Conservation (phyloP, 345 rosid species). For the Reutealis trisperma region DNA sequence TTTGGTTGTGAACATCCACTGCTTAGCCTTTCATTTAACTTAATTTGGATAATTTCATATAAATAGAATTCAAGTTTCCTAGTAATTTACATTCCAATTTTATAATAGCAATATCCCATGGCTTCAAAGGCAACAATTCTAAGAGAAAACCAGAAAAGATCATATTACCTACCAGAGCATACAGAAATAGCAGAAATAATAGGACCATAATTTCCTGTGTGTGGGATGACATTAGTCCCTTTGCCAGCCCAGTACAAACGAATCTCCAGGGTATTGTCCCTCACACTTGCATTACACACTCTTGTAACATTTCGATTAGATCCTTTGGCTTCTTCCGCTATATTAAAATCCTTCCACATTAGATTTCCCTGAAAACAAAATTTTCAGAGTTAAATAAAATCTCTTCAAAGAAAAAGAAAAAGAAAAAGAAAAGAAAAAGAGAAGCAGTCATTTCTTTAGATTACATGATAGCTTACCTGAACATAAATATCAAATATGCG, state of each 20-base stretch:
- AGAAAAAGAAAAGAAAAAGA: too few species aligned
- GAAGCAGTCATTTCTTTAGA: neutral
- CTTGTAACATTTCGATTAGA: neutral
- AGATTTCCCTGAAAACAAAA: neutral
- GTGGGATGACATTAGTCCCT: neutral
- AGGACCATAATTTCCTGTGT: neutral
- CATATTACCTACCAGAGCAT: conserved; percentile 23
- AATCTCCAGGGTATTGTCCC: neutral
- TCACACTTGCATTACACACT: neutral
- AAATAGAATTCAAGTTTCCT: too few species aligned
- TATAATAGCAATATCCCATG: too few species aligned
- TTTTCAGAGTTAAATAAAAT: neutral
- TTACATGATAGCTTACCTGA: neutral
- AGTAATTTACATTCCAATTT: too few species aligned
- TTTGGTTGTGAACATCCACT: too few species aligned
- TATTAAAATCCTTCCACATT: neutral
- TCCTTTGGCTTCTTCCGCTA: neutral
- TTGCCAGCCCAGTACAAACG: neutral
- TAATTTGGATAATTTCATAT: too few species aligned
- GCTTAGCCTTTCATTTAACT: too few species aligned
- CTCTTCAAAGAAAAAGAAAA: rapidly evolving
- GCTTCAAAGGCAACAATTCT: too few species aligned
- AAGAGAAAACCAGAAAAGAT: too few species aligned
- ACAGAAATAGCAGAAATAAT: conserved; percentile 5
- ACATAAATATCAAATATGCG: conserved; percentile 11